Base-by-base conservation (phyloP, 257 asterid species). In the Solanum etuberosum region DNA sequence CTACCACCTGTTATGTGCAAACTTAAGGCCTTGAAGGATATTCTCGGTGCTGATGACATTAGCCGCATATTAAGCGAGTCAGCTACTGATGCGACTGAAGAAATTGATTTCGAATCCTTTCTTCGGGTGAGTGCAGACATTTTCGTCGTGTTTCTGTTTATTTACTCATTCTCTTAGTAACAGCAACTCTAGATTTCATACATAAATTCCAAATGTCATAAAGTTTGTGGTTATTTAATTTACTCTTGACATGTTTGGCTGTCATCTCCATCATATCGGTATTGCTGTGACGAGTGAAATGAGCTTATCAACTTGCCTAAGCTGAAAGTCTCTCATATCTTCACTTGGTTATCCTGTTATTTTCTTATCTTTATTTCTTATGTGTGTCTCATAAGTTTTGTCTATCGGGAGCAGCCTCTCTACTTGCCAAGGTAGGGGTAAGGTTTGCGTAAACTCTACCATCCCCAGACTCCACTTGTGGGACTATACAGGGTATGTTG, bases 61-160 rank as follows among this genome's bases (percentile, higher is more conserved):
- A 90, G 86, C 90, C 91, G n/a, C 84, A 90, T 92, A 85, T 88
- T 94, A 78, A 80, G 67, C 29, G 94, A 91, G 89, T 76, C 91
- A 27, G 88, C 90, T 86, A 25, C 96, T 38, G 92, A 94, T 37
- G 46, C 88, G 27, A 87, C 88, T 86, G 89, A 91, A 88, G 93
- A 92, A 88, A 88, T 93, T 77, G 94, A 93, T 90, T 93, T 94
- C 31, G 98, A 93, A 89, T 87, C 94, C 88, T 94, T 93, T 90
- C 96, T 94, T 70, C 87, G 91, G 93, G 98, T 94, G 86, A 46
- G 90, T 88, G 42, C 35, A 67, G 51, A 16, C 31, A 59, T 61
- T 20, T 29, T 57, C n/a, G 10, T 34, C 7, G 20, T 37, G 63
- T 70, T 20, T 29, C 14, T 65, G 63, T 43, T 18, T 43, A 42